phyloP scores from a whole-genome alignment of 805 yeast species.

The Candida silvicultrix region DNA sequence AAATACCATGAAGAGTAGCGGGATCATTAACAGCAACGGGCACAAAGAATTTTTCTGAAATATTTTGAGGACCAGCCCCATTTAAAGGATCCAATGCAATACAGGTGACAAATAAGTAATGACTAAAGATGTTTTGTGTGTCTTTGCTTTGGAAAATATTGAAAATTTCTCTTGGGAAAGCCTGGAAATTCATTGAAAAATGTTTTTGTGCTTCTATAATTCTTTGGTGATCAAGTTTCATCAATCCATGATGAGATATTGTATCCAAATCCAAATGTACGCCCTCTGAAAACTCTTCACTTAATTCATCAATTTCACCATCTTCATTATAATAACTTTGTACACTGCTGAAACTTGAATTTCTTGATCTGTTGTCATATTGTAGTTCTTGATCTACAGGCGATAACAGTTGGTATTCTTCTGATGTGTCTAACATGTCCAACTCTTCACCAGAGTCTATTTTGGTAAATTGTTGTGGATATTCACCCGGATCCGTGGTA shows the following conservation, averaged over 20 bases:
- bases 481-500: background rate
- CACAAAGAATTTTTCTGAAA: conserved; percentile 10
- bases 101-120: conserved; percentile 7
- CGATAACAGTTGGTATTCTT: background rate
- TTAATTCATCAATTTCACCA: background rate
- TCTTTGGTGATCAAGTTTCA: background rate
- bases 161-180: background rate
- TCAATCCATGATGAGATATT: background rate
- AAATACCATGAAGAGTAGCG: conserved; percentile 9
- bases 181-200: conserved; percentile 2
- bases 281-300: background rate
- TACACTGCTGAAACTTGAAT: background rate
- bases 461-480: no score
- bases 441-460: background rate
- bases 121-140: conserved; percentile 3
- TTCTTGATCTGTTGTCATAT: background rate
- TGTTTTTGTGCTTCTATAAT: background rate
- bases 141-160: conserved; percentile 3
- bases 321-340: background rate
- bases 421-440: background rate
- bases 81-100: conserved; percentile 8
- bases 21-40: conserved; percentile 10
- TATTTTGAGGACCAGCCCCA: conserved; percentile 10
- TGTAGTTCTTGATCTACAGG: background rate
- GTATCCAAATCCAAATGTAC: background rate